Percentiles rank a stretch among this genome's conserved stretches.
Conservation (phyloP, 2,329 filamentous ascomycete genomes). For the Diaporthe vaccinii region DNA sequence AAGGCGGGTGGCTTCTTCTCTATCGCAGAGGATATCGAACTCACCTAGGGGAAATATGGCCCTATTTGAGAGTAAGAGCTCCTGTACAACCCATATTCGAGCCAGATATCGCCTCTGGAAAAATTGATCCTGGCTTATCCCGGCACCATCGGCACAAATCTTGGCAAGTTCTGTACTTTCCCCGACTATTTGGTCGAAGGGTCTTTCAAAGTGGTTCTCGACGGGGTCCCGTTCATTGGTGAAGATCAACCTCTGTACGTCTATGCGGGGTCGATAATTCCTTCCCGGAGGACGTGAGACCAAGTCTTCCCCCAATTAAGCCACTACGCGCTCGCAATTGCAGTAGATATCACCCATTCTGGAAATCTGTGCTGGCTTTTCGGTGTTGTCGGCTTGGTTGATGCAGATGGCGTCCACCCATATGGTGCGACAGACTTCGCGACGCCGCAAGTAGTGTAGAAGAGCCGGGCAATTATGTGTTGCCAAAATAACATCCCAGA, state of each 20-base stretch:
- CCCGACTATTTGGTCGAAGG: background rate
- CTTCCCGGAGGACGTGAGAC: background rate
- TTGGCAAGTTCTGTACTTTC: background rate
- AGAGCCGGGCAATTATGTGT: conserved; percentile 48
- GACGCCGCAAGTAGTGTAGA: conserved; percentile 42
- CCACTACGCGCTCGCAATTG: background rate
- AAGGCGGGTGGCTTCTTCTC: background rate
- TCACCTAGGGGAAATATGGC: background rate
- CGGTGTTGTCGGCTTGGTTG: conserved; percentile 43
- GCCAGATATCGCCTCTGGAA: background rate
- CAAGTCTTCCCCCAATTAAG: background rate
- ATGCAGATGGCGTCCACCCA: conserved; percentile 45
- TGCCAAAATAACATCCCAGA: conserved; percentile 48
- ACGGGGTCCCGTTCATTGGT: background rate
- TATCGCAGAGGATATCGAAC: background rate
- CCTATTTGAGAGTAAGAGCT: background rate
- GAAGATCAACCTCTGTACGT: background rate
- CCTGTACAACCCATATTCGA: conserved; percentile 27
- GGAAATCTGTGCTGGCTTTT: conserved; percentile 43
- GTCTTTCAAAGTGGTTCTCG: background rate
- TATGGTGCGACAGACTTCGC: conserved; percentile 34
- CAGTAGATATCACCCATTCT: conserved; percentile 43
- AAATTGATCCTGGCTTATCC: background rate
- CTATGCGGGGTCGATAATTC: background rate
- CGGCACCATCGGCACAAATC: background rate